Conservation (phyloP, 441 rosid species). For the Adansonia madagascariensis region DNA sequence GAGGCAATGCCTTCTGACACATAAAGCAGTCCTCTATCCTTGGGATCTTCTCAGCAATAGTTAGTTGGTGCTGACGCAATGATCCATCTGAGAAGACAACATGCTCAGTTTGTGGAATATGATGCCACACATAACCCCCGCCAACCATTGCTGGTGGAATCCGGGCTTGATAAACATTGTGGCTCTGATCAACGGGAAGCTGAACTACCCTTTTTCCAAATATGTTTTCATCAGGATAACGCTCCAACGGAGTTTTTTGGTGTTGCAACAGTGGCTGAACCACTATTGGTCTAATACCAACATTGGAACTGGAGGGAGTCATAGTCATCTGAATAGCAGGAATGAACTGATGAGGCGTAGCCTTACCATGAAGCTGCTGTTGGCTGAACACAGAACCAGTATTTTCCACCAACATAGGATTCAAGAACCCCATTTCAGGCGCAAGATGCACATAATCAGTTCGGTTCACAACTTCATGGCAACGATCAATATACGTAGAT, state of each 20-base stretch:
- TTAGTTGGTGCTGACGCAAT: conserved; percentile 42
- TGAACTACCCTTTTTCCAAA: conserved; percentile 46
- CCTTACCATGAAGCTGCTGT: conserved; percentile 43
- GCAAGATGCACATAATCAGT: conserved; percentile 42
- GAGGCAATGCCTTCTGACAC: conserved; percentile 77
- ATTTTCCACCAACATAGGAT: conserved; percentile 44
- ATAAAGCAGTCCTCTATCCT: conserved; percentile 55
- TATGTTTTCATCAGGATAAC: conserved; percentile 39
- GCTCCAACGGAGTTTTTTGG: conserved; percentile 46
- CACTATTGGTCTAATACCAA: conserved; percentile 45
- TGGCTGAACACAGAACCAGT: conserved; percentile 41
- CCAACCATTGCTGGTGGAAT: conserved; percentile 45
- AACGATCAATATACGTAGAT: conserved; percentile 48
- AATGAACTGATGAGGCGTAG: conserved; percentile 46
- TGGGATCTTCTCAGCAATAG: conserved; percentile 39
- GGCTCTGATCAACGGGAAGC: conserved; percentile 56
- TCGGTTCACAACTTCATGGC: conserved; percentile 40
- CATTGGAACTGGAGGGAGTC: conserved; percentile 45
- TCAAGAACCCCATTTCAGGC: conserved; percentile 52
- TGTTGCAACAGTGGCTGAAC: conserved; percentile 52
- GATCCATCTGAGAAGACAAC: conserved; percentile 52
- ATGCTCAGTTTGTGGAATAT: conserved; percentile 46
- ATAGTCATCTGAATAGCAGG: conserved; percentile 53
- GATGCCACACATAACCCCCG: conserved; percentile 59
- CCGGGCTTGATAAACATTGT: conserved; percentile 45